Conservation (phyloP, 345 rosid genomes). For the Eucalyptus albens region DNA sequence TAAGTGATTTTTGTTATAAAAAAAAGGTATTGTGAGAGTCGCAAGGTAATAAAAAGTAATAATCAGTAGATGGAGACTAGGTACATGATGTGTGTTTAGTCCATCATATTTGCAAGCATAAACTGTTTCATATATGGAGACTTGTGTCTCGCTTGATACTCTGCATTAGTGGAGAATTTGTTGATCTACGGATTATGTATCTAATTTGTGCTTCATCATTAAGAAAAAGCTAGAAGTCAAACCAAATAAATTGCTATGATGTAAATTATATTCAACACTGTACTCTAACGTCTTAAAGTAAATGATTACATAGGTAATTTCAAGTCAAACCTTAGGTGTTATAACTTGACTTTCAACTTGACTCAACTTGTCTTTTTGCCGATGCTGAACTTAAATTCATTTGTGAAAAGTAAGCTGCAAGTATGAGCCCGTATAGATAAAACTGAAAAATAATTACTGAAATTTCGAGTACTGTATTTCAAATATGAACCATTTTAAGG, state of each 20-base stretch:
- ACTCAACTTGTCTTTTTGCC: background rate
- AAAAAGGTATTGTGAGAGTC: too few relatives aligned
- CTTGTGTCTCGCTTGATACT: background rate
- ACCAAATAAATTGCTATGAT: background rate
- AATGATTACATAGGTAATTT: rapidly evolving
- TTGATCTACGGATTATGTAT: rapidly evolving
- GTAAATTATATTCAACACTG: too few relatives aligned
- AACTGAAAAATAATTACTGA: background rate
- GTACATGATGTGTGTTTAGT: rapidly evolving
- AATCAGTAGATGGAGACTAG: rapidly evolving
- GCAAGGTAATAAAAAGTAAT: rapidly evolving
- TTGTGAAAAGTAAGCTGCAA: background rate
- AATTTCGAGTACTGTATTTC: background rate
- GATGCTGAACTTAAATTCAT: background rate
- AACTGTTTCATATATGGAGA: rapidly evolving
- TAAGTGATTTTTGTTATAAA: too few relatives aligned
- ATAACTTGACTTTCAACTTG: background rate
- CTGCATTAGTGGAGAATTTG: background rate
- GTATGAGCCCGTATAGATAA: background rate
- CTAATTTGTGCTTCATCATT: rapidly evolving
- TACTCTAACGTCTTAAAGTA: background rate
- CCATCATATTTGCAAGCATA: rapidly evolving
- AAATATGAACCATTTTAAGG: background rate
- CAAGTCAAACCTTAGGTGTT: background rate
- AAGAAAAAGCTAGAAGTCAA: background rate